Base-by-base conservation (phyloP, 306 rosid genomes). In the Cucurbita ficifolia region DNA sequence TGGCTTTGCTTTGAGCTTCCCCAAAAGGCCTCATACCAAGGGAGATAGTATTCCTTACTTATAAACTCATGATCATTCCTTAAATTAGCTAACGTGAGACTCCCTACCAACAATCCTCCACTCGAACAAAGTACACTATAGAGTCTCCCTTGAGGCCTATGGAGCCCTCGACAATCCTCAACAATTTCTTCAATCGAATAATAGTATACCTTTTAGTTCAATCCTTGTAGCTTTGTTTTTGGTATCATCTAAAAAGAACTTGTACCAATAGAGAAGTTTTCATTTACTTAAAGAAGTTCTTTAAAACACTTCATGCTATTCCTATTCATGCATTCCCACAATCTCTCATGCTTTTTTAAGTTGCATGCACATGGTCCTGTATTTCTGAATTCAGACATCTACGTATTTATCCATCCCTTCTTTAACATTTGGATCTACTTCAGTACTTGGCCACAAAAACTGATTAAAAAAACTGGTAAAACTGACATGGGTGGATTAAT, bases 301-400 rank as follows among this genome's bases (percentile, higher is more conserved):
- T 80, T 14, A 65, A 21, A 62, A 76, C 10, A 14, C 59, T 21
- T 43, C 59, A 70, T 73, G 68, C 33, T 38, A 43, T 75, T 77
- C 6, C 29, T 46, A 65, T 17, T 18, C 42, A 36, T 78, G 61
- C 80, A 75, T 79, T 72, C 56, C 63, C 54, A 69, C 82, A 86
- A 83, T 88, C 88, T 78, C 73, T 48, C 78, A 55, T 71, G 77
- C 75, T 78, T 77, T 29, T 29, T 3, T 81, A 70, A 80, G 82
- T 80, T 83, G 53, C 84, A 67, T 78, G 89, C 87, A 81, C 88
- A 64, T 79, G 90, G 77, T 81, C 83, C 78, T 74, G 67, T 83
- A 65, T 70, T 57, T 79, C 67, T 77, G 74, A 84, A 74, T 61
- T 74, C 51, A 73, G 63, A 70, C 81, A 80, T 72, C 51, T 19